Conservation (phyloP, 2,329 filamentous ascomycete species). For the Tolypocladium cylindrosporum region DNA sequence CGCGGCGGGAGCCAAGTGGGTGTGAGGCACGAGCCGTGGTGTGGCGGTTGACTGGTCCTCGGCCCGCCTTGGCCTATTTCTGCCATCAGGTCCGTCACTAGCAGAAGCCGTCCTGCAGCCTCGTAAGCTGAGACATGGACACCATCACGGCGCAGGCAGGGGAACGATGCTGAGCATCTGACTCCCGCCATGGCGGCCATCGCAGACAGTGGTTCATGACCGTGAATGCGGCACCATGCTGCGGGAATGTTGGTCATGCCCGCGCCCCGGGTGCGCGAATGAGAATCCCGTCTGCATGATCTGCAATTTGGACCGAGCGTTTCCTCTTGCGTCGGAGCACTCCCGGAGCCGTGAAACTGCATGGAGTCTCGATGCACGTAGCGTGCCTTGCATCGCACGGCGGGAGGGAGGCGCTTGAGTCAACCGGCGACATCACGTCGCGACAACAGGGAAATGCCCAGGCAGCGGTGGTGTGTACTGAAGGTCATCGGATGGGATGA, state of each 20-base stretch:
- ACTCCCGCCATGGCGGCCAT: constrained; percentile 9
- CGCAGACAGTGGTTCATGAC: neutral
- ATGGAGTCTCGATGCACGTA: constrained; percentile 4
- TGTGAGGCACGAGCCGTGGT: neutral
- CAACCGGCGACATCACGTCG: neutral
- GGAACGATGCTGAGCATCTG: constrained; percentile 1
- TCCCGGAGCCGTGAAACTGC: neutral
- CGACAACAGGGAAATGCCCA: neutral
- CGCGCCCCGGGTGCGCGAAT: constrained; percentile 2
- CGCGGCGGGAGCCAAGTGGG: constrained; percentile 3
- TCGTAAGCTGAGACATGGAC: constrained; percentile 17
- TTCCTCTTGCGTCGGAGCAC: constrained; percentile 16
- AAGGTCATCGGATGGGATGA: neutral
- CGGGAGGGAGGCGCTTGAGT: neutral
- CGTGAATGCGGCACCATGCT: constrained; percentile 1
- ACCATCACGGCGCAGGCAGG: constrained; percentile 10
- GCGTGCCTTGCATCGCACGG: constrained; percentile 9
- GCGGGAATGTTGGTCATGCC: constrained; percentile 15
- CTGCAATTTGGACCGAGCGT: constrained; percentile 14
- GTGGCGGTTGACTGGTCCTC: neutral
- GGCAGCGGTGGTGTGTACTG: neutral
- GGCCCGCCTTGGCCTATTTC: neutral
- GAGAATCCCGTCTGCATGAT: constrained; percentile 15
- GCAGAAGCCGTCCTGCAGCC: neutral
- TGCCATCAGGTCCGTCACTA: neutral